Base-by-base conservation (phyloP, 768 basidiomycete genomes). In the Kwoniella botswanensis region DNA sequence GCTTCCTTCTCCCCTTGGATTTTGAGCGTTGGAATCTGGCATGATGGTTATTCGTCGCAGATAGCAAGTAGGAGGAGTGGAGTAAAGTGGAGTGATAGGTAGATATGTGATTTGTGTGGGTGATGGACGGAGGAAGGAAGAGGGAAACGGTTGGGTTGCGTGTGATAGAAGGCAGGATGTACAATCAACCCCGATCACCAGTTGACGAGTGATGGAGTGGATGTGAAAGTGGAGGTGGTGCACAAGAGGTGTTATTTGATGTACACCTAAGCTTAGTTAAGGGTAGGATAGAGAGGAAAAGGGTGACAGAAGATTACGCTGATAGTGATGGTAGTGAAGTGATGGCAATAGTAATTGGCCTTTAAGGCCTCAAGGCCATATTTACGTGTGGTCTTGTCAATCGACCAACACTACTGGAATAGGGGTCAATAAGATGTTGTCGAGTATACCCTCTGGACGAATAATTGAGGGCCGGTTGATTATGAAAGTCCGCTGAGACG, bases 1-100 rank as follows among this genome's bases (percentile, higher is more conserved):
- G 56, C 60, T 65, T 26, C 60, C 54, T 62, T 65, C 50, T 18
- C 65, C 26, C 52, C 70, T 62, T 22, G 63, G 35, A 42, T 55
- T 66, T 60, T 68, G 67, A 3, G 69, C 43, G 41, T 67, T 68
- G 15, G 64, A 67, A 26, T 63, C 65, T 63, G 71, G 68, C 68
- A 70, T 70, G n/a, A 42, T 63, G 61, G 17, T 10, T 50, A 10
- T 15, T 50, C 15, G 5, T n/a, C 26, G 35, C 15, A 42, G 44
- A 24, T 9, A 67, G 53, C 43, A 52, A 29, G 43, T 46, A 41
- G 22, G n/a, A 13, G 56, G 59, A 58, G 65, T 17, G 43, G 55
- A 58, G n/a, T 6, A 53, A 65, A 43, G 63, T 54, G 24, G 54
- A 55, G 18, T 50, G 62, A 50, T 21, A 41, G n/a, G 6, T 24